Evolutionary conservation across 148 eudicot species (phyloP).

Genomic region (Agrostemma githago): DNA sequence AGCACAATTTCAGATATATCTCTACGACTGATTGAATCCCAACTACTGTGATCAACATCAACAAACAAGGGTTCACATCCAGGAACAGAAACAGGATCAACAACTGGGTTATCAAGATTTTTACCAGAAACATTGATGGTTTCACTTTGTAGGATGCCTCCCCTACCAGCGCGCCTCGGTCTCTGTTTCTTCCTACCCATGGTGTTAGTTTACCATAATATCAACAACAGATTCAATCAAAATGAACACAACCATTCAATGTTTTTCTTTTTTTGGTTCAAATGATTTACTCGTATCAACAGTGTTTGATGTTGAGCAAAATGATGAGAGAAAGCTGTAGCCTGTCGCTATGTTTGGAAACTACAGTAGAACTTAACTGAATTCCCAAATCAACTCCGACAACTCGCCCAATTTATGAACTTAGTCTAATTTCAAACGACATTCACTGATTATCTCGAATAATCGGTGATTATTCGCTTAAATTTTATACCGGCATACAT

Average conservation of each 20-base stretch:
- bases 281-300: neutral
- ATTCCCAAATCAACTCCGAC: too few relatives aligned
- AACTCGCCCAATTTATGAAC: too few relatives aligned
- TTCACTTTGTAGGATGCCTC: slow-evolving; percentile 28
- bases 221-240: slow-evolving; percentile 6
- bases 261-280: neutral
- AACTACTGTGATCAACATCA: slow-evolving; percentile 38
- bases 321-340: neutral
- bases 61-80: slow-evolving; percentile 43
- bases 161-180: slow-evolving; percentile 46
- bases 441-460: too few relatives aligned
- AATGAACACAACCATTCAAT: neutral
- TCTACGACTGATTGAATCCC: slow-evolving; percentile 35
- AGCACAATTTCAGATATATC: slow-evolving; percentile 80
- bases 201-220: neutral
- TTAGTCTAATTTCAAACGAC: too few relatives aligned
- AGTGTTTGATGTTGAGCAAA: neutral
- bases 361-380: too few relatives aligned
- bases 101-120: slow-evolving; percentile 23
- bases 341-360: too few relatives aligned
- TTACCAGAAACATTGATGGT: slow-evolving; percentile 23
- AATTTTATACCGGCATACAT: too few relatives aligned
- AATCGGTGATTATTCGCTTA: too few relatives aligned
- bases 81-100: neutral
- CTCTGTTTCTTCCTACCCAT: slow-evolving; percentile 76